Conservation (phyloP, 768 basidiomycete genomes). For the Russula earlei region DNA sequence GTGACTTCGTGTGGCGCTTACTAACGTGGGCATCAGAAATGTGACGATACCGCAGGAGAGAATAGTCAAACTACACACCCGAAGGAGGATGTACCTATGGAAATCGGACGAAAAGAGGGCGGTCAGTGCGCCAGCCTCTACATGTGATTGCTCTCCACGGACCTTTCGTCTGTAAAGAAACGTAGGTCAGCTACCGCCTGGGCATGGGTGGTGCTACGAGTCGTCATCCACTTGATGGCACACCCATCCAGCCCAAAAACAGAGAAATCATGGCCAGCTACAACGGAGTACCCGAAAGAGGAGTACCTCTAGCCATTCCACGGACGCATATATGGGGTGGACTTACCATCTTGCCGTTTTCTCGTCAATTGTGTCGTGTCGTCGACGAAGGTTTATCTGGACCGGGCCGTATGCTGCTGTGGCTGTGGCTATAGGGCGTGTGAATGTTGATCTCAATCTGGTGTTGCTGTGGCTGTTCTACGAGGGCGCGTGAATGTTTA, state of each 20-base stretch:
- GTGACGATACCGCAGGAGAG: neutral
- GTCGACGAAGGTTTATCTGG: constrained; percentile 18
- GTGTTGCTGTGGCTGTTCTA: no score
- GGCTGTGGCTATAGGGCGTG: constrained; percentile 8
- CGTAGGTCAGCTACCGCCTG: constrained; percentile 16
- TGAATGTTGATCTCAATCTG: neutral
- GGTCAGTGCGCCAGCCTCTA: constrained; percentile 14
- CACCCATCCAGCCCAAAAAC: constrained; percentile 29
- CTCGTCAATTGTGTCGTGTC: constrained; percentile 26
- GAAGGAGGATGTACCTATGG: constrained; percentile 91
- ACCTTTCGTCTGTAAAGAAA: constrained; percentile 71
- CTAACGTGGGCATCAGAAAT: constrained; percentile 31
- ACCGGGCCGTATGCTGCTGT: neutral
- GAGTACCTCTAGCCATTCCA: constrained; percentile 8
- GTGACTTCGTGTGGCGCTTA: constrained; percentile 95
- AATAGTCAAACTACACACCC: constrained; percentile 77
- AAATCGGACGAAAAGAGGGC: constrained; percentile 3
- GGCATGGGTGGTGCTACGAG: constrained; percentile 6
- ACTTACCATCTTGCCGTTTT: constrained; percentile 41
- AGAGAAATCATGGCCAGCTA: constrained; percentile 20
- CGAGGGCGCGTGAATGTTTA: no score
- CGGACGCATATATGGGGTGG: constrained; percentile 14
- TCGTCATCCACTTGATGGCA: constrained; percentile 29
- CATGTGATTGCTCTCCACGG: constrained; percentile 6
- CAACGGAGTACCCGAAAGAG: constrained; percentile 5